Percentiles rank a stretch among this genome's conserved stretches.
These are phyloP conservation scores for Arxiozyma slooffiae DNA, from an alignment of 1,139 yeast species.

Conservation along the genomic window DNA sequence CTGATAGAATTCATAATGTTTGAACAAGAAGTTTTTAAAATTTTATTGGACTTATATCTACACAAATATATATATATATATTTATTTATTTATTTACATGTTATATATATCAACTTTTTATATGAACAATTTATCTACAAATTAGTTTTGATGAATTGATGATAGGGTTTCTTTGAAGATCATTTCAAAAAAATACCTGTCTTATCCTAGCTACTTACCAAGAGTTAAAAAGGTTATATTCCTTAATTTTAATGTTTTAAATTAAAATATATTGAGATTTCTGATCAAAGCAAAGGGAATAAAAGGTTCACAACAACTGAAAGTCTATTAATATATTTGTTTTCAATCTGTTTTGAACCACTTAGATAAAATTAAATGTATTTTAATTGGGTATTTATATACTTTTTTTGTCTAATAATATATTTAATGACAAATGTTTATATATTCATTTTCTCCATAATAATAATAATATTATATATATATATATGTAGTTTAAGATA, in stretches of 20 bases:
- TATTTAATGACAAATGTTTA: neutral
- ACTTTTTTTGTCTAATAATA: no score
- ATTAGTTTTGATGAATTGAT: neutral
- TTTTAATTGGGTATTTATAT: neutral
- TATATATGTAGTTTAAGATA: neutral
- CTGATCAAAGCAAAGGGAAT: neutral
- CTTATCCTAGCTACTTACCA: neutral
- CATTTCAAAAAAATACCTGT: neutral
- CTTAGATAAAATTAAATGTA: no score
- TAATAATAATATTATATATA: no score
- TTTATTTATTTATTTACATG: no score
- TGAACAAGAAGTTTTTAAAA: neutral
- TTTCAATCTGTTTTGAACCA: no score
- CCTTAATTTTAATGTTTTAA: no score
- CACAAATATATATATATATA: neutral
- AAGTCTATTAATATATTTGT: neutral
- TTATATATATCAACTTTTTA: no score
- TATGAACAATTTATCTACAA: neutral
- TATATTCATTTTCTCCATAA: neutral
- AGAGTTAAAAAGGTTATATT: no score
- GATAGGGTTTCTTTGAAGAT: neutral
- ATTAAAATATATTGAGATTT: no score
- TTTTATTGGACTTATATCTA: neutral
- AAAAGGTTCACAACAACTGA: neutral
- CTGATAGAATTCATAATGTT: constrained; percentile 25